phyloP scores from a whole-genome alignment of 441 rosid genomes.

The Gossypium lobatum region DNA sequence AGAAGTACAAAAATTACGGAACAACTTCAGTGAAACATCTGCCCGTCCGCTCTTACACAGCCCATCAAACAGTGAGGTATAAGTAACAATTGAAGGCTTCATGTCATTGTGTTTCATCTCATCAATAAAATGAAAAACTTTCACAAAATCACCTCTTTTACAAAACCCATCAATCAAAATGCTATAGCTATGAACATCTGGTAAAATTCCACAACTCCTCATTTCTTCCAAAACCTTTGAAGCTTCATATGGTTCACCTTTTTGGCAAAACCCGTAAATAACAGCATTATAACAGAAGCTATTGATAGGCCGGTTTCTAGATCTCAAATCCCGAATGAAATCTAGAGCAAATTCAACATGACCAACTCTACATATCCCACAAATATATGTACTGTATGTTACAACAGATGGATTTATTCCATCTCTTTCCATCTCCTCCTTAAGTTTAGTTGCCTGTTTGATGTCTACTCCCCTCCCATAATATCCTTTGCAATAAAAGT shows the following conservation, averaged over 20 bases:
- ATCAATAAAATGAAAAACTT: constrained; percentile 31
- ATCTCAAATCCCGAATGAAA: constrained; percentile 24
- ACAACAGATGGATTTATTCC: constrained; percentile 35
- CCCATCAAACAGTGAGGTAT: constrained; percentile 29
- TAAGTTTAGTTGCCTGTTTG: constrained; percentile 23
- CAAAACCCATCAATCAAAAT: constrained; percentile 48
- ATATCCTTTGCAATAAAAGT: constrained; percentile 32
- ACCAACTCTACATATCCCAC: constrained; percentile 45
- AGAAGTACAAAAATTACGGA: constrained; percentile 24
- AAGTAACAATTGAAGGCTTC: constrained; percentile 41
- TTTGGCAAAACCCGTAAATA: constrained; percentile 44
- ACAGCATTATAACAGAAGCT: constrained; percentile 49
- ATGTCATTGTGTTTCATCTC: constrained; percentile 30
- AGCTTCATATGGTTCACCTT: constrained; percentile 32
- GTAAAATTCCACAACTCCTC: constrained; percentile 29
- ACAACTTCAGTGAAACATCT: constrained; percentile 22
- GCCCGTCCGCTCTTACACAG: constrained; percentile 31
- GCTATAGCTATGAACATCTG: constrained; percentile 47
- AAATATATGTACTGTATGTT: constrained; percentile 35
- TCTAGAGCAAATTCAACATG: constrained; percentile 28
- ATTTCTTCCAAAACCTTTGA: constrained; percentile 43
- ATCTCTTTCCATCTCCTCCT: constrained; percentile 37
- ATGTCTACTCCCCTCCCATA: constrained; percentile 21
- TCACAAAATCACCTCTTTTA: constrained; percentile 34
- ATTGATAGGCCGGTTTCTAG: constrained; percentile 25